Conservation (phyloP, 139 green algal genomes). For the Zygnema circumcarinatum region DNA sequence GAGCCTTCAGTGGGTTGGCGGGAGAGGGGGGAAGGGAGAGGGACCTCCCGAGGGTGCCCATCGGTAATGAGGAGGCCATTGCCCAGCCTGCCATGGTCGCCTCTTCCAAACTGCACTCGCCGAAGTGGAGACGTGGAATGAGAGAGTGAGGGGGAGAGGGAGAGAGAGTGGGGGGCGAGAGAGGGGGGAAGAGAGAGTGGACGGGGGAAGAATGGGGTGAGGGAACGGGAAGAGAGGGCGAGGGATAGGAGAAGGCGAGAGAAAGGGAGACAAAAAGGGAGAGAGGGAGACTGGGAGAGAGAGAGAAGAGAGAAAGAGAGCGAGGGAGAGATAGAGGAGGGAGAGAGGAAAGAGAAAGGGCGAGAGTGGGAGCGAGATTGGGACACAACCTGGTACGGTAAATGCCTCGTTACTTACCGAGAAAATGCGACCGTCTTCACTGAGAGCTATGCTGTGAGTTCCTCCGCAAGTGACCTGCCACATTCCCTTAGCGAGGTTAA, state of each 20-base stretch:
- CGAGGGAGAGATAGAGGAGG: not conserved
- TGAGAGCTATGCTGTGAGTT: constrained; percentile 43
- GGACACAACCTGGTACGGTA: not conserved
- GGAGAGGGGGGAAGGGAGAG: constrained; percentile 3
- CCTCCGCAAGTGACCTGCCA: constrained; percentile 49
- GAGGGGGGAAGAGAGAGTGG: not conserved
- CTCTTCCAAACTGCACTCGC: constrained; percentile 48
- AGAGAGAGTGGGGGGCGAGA: not conserved
- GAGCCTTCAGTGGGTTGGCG: not conserved
- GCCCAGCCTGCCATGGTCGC: constrained; percentile 45
- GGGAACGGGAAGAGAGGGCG: not conserved
- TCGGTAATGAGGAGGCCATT: constrained; percentile 21
- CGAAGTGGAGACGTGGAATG: not conserved
- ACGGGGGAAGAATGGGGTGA: not conserved
- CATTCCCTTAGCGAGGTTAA: not conserved
- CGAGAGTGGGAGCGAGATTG: not conserved
- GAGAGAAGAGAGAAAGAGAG: not conserved
- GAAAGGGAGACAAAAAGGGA: constrained; percentile 1
- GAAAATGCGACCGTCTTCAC: constrained; percentile 43
- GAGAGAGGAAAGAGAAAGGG: constrained; percentile 2
- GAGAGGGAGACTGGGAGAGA: not conserved
- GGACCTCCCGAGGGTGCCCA: constrained; percentile 33
- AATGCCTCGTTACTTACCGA: constrained; percentile 16
- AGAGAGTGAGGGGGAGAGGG: too few species aligned
- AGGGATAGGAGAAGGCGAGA: constrained; percentile 7